These are phyloP conservation scores for Hysterium pulicare DNA, from an alignment of 2,329 filamentous ascomycete species.

Conservation along the genomic window DNA sequence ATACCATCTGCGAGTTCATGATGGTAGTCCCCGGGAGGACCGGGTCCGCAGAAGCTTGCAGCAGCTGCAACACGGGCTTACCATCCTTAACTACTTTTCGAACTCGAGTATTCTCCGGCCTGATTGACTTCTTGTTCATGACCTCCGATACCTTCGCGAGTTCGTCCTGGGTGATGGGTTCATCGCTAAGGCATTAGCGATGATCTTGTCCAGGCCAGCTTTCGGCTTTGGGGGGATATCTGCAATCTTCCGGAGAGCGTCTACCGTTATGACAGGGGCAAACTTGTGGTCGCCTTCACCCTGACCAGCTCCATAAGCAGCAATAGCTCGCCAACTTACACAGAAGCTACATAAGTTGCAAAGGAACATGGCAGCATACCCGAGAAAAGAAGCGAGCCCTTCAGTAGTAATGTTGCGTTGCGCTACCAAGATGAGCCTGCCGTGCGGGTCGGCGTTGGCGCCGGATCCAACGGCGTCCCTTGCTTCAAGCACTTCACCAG, in stretches of 20 bases:
- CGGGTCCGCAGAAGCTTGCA: constrained; percentile 6
- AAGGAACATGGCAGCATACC: constrained; percentile 10
- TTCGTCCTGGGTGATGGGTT: constrained; percentile 2
- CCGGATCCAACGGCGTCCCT: too few relatives aligned
- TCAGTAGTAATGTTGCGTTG: too few relatives aligned
- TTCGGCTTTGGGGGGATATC: constrained; percentile 3
- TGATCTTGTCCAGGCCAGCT: constrained; percentile 3
- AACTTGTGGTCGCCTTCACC: constrained; percentile 10
- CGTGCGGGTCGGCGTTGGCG: too few relatives aligned
- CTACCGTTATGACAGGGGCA: constrained; percentile 2
- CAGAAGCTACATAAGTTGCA: constrained; percentile 9
- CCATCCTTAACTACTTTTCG: constrained; percentile 3
- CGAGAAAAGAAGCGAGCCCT: too few relatives aligned
- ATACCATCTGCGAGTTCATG: constrained; percentile 2
- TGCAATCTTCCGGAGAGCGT: constrained; percentile 6
- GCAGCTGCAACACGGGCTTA: constrained; percentile 3
- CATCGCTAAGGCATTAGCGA: constrained; percentile 4
- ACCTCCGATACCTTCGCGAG: constrained; percentile 5
- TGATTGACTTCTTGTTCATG: constrained; percentile 3
- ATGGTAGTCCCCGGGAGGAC: not conserved
- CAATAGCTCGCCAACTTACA: constrained; percentile 5
- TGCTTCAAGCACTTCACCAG: too few relatives aligned
- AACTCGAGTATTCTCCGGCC: constrained; percentile 9
- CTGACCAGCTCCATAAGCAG: constrained; percentile 1
- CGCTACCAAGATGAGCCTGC: too few relatives aligned